Evolutionary conservation across 176 grass and related monocot species (phyloP).

Genomic region (Ananas comosus): DNA sequence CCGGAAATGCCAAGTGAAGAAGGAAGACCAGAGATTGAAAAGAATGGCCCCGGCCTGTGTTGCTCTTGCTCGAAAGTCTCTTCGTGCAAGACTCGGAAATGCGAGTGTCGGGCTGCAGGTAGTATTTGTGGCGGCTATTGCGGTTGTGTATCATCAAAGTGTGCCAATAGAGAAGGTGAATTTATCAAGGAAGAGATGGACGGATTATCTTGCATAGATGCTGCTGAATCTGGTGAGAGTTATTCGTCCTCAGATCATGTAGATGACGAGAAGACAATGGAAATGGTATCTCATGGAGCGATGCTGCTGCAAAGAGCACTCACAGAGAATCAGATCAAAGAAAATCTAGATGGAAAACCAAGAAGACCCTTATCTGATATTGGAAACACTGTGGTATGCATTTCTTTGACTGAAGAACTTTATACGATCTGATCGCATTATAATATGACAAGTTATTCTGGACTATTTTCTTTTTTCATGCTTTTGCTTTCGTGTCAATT

Average conservation of each 20-base stretch:
- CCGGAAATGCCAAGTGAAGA: slow-evolving; percentile 27
- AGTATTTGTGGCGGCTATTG: slow-evolving; percentile 37
- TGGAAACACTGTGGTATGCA: slow-evolving; percentile 43
- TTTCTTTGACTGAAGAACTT: background rate
- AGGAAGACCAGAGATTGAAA: slow-evolving; percentile 11
- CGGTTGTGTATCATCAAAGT: slow-evolving; percentile 53
- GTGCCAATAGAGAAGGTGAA: slow-evolving; percentile 46
- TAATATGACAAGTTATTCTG: background rate
- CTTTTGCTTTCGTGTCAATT: no score
- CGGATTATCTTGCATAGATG: slow-evolving; percentile 11
- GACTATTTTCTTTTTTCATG: background rate
- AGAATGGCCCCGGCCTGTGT: slow-evolving; percentile 22
- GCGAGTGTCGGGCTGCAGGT: slow-evolving; percentile 56
- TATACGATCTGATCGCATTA: background rate
- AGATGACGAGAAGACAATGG: slow-evolving; percentile 23
- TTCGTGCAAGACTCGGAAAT: slow-evolving; percentile 71
- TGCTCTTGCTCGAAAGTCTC: slow-evolving; percentile 55
- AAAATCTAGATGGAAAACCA: slow-evolving; percentile 13
- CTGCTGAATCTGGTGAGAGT: slow-evolving; percentile 6
- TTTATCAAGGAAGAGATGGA: slow-evolving; percentile 21
- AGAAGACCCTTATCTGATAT: slow-evolving; percentile 66
- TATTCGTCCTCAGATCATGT: slow-evolving; percentile 30
- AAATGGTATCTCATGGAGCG: slow-evolving; percentile 39
- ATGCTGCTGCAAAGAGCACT: slow-evolving; percentile 48
- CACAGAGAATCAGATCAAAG: slow-evolving; percentile 22